Percentiles rank a stretch among this genome's conserved stretches.
These are phyloP conservation scores for Carex arenaria DNA, from an alignment of 202 grass and related monocot genomes.

Conservation along the genomic window DNA sequence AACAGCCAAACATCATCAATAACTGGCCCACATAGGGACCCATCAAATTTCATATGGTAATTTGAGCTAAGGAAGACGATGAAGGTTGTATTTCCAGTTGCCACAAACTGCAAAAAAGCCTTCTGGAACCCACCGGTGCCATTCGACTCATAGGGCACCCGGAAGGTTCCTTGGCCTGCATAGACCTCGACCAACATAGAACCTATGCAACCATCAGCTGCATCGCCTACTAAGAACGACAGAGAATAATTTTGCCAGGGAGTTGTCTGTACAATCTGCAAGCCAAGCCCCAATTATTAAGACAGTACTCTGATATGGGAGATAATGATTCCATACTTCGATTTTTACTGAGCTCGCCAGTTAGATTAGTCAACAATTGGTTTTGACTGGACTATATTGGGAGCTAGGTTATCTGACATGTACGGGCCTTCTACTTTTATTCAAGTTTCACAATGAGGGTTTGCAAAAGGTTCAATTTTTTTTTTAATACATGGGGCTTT, in stretches of 20 bases:
- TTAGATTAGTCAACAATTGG: neutral
- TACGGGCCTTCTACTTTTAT: too few relatives aligned
- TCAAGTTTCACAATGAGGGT: neutral
- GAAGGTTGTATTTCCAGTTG: slow-evolving; percentile 25
- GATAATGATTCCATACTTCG: neutral
- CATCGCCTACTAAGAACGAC: slow-evolving; percentile 61
- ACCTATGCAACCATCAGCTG: slow-evolving; percentile 38
- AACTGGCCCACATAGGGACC: slow-evolving; percentile 55
- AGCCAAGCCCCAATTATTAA: neutral
- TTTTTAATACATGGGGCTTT: neutral
- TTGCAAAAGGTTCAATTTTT: neutral
- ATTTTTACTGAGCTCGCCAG: neutral
- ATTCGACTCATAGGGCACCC: slow-evolving; percentile 37
- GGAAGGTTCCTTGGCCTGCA: slow-evolving; percentile 26
- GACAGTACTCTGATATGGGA: neutral
- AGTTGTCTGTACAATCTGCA: slow-evolving; percentile 41
- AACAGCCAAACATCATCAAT: slow-evolving; percentile 44
- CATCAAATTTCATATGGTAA: slow-evolving; percentile 50
- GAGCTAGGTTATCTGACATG: too few relatives aligned
- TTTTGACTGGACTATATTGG: neutral
- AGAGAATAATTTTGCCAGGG: slow-evolving; percentile 39
- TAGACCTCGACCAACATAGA: slow-evolving; percentile 48
- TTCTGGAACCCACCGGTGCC: slow-evolving; percentile 42
- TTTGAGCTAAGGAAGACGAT: slow-evolving; percentile 51
- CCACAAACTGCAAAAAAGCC: slow-evolving; percentile 39